phyloP scores from a whole-genome alignment of 768 basidiomycete species.

The Leucosporidium creatinivorum region DNA sequence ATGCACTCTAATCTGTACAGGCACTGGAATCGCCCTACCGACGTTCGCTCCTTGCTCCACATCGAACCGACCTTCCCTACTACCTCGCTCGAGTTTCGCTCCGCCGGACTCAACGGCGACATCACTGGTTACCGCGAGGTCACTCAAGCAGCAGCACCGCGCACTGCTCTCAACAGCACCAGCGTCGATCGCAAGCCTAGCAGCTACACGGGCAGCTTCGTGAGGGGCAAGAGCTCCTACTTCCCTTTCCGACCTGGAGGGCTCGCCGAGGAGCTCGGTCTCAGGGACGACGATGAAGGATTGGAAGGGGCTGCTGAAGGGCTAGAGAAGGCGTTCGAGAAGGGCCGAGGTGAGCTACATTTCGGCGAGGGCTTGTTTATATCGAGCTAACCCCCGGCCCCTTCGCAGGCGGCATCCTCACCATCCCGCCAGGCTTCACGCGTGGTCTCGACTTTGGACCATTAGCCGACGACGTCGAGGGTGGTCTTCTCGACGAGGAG shows the following conservation, averaged over 20 bases:
- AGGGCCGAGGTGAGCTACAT: constrained; percentile 24
- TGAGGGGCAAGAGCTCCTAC: constrained; percentile 85
- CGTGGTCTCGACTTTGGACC: constrained; percentile 62
- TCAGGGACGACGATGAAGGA: constrained; percentile 45
- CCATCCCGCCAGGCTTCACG: constrained; percentile 71
- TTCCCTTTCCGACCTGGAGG: constrained; percentile 94
- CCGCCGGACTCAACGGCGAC: constrained; percentile 69
- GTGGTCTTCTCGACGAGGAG: constrained; percentile 38
- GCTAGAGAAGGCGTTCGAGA: constrained; percentile 39
- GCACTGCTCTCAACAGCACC: constrained; percentile 71
- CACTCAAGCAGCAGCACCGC: constrained; percentile 42
- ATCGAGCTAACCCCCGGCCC: not conserved
- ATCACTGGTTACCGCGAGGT: constrained; percentile 79
- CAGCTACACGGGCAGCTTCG: constrained; percentile 62
- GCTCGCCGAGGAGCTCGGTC: constrained; percentile 54
- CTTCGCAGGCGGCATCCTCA: constrained; percentile 47
- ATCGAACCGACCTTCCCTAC: constrained; percentile 66
- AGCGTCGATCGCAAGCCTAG: constrained; percentile 78
- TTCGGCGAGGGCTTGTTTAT: not conserved
- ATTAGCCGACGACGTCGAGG: constrained; percentile 40
- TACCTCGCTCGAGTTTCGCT: constrained; percentile 63
- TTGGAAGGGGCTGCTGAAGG: constrained; percentile 14
- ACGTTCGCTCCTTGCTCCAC: constrained; percentile 56
- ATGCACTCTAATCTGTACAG: not conserved
- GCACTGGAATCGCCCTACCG: constrained; percentile 26